Percentiles rank a stretch among this genome's conserved stretches.
Conservation (phyloP, 495 filamentous ascomycete species). For the Tuber calosporum region DNA sequence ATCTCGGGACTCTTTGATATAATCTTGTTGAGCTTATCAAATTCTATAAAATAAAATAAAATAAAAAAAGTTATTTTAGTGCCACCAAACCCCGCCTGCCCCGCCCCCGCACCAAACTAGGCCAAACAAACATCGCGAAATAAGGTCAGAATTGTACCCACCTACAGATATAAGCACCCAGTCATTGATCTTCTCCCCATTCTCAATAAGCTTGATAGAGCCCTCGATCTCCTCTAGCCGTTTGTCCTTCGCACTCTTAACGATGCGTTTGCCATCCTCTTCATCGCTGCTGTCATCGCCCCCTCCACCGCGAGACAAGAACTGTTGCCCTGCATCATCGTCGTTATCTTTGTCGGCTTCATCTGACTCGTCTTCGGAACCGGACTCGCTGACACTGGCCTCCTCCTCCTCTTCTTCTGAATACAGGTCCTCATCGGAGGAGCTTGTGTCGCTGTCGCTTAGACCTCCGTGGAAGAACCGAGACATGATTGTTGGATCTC, state of each 20-base stretch:
- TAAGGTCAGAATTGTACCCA: slow-evolving; percentile 45
- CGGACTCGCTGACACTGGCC: slow-evolving; percentile 42
- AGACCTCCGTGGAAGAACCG: slow-evolving; percentile 92
- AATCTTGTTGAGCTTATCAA: slow-evolving; percentile 94
- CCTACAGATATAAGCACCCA: slow-evolving; percentile 88
- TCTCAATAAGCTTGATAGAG: slow-evolving; percentile 82
- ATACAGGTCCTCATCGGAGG: slow-evolving; percentile 87
- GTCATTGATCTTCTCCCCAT: slow-evolving; percentile 93
- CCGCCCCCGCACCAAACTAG: slow-evolving; percentile 16
- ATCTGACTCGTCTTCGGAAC: slow-evolving; percentile 45
- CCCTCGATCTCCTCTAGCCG: slow-evolving; percentile 85
- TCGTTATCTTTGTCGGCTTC: slow-evolving; percentile 56
- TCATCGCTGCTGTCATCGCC: slow-evolving; percentile 79
- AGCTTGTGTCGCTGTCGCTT: slow-evolving; percentile 76
- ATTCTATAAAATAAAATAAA: slow-evolving; percentile 58
- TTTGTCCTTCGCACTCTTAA: slow-evolving; percentile 98
- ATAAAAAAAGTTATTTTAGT: slow-evolving; percentile 24
- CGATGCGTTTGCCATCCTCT: slow-evolving; percentile 70
- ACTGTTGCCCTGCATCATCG: slow-evolving; percentile 64
- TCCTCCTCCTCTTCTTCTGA: slow-evolving; percentile 58
- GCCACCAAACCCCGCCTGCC: slow-evolving; percentile 20
- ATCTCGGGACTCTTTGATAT: slow-evolving; percentile 68
- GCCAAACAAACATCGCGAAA: slow-evolving; percentile 6
- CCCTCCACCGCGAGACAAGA: slow-evolving; percentile 66
- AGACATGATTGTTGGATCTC: slow-evolving; percentile 57